Conservation (phyloP, 1,284 basidiomycete species). For the Ceratobasidium theobromae region DNA sequence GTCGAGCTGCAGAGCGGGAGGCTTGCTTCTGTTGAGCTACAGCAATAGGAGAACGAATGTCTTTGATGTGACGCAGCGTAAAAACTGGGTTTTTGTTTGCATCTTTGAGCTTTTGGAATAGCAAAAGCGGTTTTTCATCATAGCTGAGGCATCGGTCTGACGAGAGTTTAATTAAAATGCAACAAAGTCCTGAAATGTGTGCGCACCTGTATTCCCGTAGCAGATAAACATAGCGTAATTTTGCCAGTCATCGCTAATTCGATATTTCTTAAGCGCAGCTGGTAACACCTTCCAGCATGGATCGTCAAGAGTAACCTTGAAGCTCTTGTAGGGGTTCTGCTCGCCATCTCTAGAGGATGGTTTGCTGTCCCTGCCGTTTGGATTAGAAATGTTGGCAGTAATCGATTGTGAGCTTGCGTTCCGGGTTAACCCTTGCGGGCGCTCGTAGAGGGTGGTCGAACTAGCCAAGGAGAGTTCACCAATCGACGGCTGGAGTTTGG, state of each 20-base stretch:
- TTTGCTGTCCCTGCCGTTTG: slow-evolving; percentile 20
- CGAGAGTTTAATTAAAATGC: slow-evolving; percentile 17
- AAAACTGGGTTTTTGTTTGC: slow-evolving; percentile 97
- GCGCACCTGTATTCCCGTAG: slow-evolving; percentile 83
- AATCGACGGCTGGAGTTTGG: slow-evolving; percentile 26
- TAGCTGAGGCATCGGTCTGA: slow-evolving; percentile 93
- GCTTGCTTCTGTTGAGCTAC: slow-evolving; percentile 95
- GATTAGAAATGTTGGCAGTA: slow-evolving; percentile 12
- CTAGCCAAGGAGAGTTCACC: slow-evolving; percentile 10
- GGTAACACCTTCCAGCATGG: slow-evolving; percentile 98
- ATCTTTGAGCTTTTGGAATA: slow-evolving; percentile 98
- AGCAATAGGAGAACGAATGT: slow-evolving; percentile 94
- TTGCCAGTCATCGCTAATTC: slow-evolving; percentile 98
- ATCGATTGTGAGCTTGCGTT: slow-evolving; percentile 32
- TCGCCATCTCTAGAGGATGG: slow-evolving; percentile 35
- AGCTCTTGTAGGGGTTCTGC: slow-evolving; percentile 66
- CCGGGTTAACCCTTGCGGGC: slow-evolving; percentile 23
- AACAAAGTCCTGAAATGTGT: not conserved
- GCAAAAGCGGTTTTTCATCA: slow-evolving; percentile 94
- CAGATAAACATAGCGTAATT: slow-evolving; percentile 99
- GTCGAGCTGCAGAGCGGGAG: slow-evolving; percentile 47
- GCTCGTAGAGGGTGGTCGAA: not conserved
- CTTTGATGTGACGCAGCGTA: slow-evolving; percentile 98
- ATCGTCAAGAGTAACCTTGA: slow-evolving; percentile 91
- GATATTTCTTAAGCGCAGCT: slow-evolving; percentile 97